Conservation (phyloP, 768 basidiomycete genomes). For the Phaffia tasmanica region DNA sequence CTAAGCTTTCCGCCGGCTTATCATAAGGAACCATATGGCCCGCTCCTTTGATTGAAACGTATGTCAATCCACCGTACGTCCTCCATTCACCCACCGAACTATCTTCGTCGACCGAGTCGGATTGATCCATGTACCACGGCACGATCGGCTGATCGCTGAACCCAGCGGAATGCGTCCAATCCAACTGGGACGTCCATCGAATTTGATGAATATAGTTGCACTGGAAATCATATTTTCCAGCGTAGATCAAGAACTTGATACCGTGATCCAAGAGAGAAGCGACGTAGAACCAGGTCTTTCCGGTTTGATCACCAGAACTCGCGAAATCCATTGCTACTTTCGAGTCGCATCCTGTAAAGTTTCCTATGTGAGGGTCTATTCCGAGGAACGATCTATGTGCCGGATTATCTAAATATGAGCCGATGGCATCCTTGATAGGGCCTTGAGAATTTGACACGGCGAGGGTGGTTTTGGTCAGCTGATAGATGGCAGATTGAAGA, state of each 20-base stretch:
- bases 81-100: constrained; percentile 3
- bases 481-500: no score
- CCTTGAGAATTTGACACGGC: constrained; percentile 25
- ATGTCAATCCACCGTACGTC: constrained; percentile 11
- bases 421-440: constrained; percentile 41
- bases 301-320: constrained; percentile 52
- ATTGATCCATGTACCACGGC: constrained; percentile 51
- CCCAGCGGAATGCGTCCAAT: constrained; percentile 54
- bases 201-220: background rate
- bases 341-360: constrained; percentile 51
- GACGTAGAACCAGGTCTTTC: constrained; percentile 50
- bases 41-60: constrained; percentile 6
- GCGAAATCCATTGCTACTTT: constrained; percentile 48
- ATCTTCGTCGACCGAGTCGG: background rate
- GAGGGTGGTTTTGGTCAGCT: no score
- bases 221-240: constrained; percentile 40
- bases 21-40: constrained; percentile 49
- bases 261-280: constrained; percentile 63
- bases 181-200: constrained; percentile 56
- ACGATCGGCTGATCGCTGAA: constrained; percentile 45
- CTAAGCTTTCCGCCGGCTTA: constrained; percentile 49
- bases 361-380: constrained; percentile 43
- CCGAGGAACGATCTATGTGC: constrained; percentile 50
- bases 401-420: constrained; percentile 51
- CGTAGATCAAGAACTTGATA: constrained; percentile 60